Evolutionary conservation across 1,284 basidiomycete species (phyloP), one percentile per base, ranked within the genome.

Genomic region (Ganoderma resinaceum): DNA sequence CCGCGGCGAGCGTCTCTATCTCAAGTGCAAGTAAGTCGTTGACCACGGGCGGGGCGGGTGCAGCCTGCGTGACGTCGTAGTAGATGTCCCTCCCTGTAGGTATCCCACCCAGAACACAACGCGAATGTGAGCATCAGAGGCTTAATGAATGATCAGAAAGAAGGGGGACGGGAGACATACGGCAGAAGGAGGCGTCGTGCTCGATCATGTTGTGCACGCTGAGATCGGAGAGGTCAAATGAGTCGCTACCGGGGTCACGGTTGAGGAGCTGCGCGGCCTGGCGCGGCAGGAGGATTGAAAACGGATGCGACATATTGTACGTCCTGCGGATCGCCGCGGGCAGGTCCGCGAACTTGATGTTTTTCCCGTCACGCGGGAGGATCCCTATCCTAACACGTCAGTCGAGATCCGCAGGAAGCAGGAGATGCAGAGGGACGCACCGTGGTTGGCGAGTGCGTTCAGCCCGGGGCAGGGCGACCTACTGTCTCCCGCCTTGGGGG

Each of bases 151-250:
- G 1, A 14, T 9, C 16, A 23, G 58, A 35, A 35, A 23, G 43
- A 31, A 18, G 59, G 9, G n/a, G 42, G 26, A 40, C 1, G 20
- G 20, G 9, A 9, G 43, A 55, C 46, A 49, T 76, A 93, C 92
- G 86, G 46, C 86, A 85, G 33, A 94, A 80, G 2, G 91, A 93
- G 0, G 82, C 92, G 72, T 94, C 92, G 72, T 94, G 92, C 73
- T 94, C 92, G 67, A 94, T 94, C 12, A 89, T 89, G 71, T 93
- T 93, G 77, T 94, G 92, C 35, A 90, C 77, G 73, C 86, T 84
- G 46, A 94, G 81, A 62, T 93, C 91, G 16, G 80, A 78, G 29
- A 94, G 81, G 74, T 93, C 86, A 70, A 92, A 87, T 3, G 80
- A 86, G 67, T 89, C 92, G 53, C 80, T 82, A 66, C 73, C 76